A percentile compares a stretch with the other conserved stretches of the same genome.
Evolutionary conservation across 176 grass and related monocot species (phyloP).

Genomic region (Phoenix dactylifera): DNA sequence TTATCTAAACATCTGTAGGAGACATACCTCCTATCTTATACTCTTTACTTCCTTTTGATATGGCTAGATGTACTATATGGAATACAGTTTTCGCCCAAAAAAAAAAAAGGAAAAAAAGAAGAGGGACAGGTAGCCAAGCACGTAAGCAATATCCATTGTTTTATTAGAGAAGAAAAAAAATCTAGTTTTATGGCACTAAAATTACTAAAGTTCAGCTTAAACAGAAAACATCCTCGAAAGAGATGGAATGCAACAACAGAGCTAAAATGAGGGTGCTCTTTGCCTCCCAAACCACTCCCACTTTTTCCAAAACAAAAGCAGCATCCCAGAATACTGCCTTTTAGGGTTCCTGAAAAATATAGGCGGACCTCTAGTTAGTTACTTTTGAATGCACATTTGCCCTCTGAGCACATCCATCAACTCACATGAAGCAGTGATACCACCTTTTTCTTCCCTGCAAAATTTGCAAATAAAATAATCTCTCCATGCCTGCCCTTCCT

Average conservation of each 20-base stretch:
- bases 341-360: conserved; percentile 31
- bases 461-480: background rate
- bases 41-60: no score
- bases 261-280: conserved; percentile 25
- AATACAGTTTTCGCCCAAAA: no score
- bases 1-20: no score
- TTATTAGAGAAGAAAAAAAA: conserved; percentile 6
- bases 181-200: conserved; percentile 20
- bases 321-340: conserved; percentile 22
- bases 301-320: conserved; percentile 22
- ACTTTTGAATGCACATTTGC: conserved; percentile 1
- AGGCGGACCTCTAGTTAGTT: conserved; percentile 16
- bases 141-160: no score
- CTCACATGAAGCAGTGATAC: background rate
- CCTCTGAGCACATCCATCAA: background rate
- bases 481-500: background rate
- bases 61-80: no score
- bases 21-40: no score
- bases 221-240: conserved; percentile 20
- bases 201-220: conserved; percentile 26
- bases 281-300: conserved; percentile 21
- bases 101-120: no score
- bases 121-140: no score
- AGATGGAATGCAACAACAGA: conserved; percentile 28
- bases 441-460: conserved; percentile 3